Evolutionary conservation across 1,284 basidiomycete species (phyloP).

Genomic region (Singerocomus rubriflavus): DNA sequence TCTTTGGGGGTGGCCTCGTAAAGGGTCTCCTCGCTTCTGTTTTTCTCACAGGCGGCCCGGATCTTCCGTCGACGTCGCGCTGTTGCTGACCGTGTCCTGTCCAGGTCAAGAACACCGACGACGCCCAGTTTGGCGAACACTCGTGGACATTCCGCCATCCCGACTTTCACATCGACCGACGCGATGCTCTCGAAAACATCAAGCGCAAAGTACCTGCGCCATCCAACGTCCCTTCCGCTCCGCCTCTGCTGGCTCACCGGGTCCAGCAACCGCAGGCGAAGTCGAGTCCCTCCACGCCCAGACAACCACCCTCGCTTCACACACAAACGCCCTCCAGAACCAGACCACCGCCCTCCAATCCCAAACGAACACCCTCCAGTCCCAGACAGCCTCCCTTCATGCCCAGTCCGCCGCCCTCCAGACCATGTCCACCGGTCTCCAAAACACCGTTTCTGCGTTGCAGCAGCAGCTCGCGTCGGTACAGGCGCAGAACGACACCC

Average conservation of each 20-base stretch:
- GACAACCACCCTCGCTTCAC: conserved; percentile 24
- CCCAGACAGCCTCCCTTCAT: conserved; percentile 30
- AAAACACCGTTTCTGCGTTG: conserved; percentile 23
- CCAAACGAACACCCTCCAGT: conserved; percentile 27
- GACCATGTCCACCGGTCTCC: conserved; percentile 26
- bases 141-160: conserved; percentile 97
- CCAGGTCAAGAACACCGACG: conserved; percentile 77
- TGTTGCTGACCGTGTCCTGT: too few relatives aligned
- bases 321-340: conserved; percentile 26
- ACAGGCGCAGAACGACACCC: conserved; percentile 31
- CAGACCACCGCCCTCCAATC: conserved; percentile 26
- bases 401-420: conserved; percentile 28
- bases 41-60: conserved; percentile 2
- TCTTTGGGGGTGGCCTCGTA: conserved; percentile 14
- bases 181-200: conserved; percentile 88
- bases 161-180: conserved; percentile 85
- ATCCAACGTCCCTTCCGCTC: conserved; percentile 27
- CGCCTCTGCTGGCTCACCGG: conserved; percentile 29
- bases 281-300: conserved; percentile 30
- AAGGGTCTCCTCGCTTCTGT: conserved; percentile 7
- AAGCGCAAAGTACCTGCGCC: conserved; percentile 74
- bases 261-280: conserved; percentile 17
- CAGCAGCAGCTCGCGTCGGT: conserved; percentile 27
- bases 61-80: too few relatives aligned
- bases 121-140: conserved; percentile 76